Evolutionary conservation across 345 rosid genomes (phyloP).

Genomic region (Salix dunnii): DNA sequence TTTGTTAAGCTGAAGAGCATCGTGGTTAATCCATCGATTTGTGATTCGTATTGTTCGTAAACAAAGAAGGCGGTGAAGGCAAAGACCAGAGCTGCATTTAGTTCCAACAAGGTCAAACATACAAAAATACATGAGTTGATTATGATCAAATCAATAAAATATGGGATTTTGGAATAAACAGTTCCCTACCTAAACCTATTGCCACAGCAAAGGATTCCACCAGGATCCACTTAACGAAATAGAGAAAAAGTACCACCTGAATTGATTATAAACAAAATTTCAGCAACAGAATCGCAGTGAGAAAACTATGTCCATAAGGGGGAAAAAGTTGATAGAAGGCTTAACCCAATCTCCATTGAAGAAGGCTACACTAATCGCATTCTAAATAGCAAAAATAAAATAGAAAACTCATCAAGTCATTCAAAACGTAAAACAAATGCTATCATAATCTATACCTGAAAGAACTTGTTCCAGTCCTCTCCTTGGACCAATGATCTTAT

Average conservation of each 20-base stretch:
- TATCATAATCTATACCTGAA: slow-evolving; percentile 42
- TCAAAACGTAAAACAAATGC: background rate
- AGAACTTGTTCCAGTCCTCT: slow-evolving; percentile 60
- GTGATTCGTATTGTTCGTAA: slow-evolving; percentile 77
- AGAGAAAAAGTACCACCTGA: slow-evolving; percentile 48
- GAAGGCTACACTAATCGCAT: background rate
- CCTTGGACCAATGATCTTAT: slow-evolving; percentile 51
- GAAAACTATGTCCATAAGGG: background rate
- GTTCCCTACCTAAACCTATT: slow-evolving; percentile 52
- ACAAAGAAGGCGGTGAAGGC: slow-evolving; percentile 71
- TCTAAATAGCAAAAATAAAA: background rate
- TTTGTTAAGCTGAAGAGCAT: slow-evolving; percentile 22
- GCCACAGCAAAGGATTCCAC: slow-evolving; percentile 35
- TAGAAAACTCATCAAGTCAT: background rate
- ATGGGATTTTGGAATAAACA: background rate
- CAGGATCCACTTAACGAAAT: slow-evolving; percentile 41
- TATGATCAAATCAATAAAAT: background rate
- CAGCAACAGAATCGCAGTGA: background rate
- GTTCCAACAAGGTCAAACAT: slow-evolving; percentile 18
- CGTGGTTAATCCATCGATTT: slow-evolving; percentile 46
- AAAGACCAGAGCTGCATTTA: slow-evolving; percentile 58
- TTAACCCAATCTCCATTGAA: background rate
- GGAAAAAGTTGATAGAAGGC: background rate
- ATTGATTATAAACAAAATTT: background rate
- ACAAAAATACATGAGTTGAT: background rate